Base-by-base conservation (phyloP, 2,329 filamentous ascomycete species). In the Aspergillus viridinutans region DNA sequence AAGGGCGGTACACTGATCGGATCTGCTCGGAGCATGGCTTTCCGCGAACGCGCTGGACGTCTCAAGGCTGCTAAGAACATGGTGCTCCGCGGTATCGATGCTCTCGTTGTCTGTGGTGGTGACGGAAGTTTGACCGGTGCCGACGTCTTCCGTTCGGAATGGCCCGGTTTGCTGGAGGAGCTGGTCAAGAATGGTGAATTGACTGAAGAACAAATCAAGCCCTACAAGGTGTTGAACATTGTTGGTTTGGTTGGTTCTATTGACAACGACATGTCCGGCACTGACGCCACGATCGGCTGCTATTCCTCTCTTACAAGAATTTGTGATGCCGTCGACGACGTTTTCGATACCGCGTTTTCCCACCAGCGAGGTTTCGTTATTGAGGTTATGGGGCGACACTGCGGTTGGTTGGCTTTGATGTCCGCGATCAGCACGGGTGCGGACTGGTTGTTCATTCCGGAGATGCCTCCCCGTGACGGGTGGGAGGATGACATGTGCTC, bases 311-410 rank as follows among this genome's bases (percentile, higher is more conserved):
- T 99, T 55, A 86, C 89, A 50, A 87, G 93, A 58, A 96, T 99
- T 66, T 97, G 93, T 77, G 90, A 97, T 72, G 90, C 93, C 70
- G 90, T 99, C 57, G 94, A 99, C 78, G 93, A 92, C 70, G 96
- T 80, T 28, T 80, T 99, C 66, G 93, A 99, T 76, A 92, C 93
- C 21, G 97, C 94, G 0, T 93, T 93, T 53, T 97, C 92, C 28
- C 94, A 99, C 76, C 95, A 96, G 63, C 84, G 94, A 67, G 94
- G 94, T 42, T 99, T 99, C 74, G 92, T 99, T 56, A 90, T 99
- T 61, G 94, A 97, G 75, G 94, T 99, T 68, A 99, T 99, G 94
- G 94, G 94, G 51, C 85, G 94, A 58, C 93, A 99, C 77, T 99
- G 94, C 73, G 94, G 94, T 61, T 99, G 94, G 94, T 81, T 99